Conservation (phyloP, 129 eudicot species). For the Tanacetum coccineum region DNA sequence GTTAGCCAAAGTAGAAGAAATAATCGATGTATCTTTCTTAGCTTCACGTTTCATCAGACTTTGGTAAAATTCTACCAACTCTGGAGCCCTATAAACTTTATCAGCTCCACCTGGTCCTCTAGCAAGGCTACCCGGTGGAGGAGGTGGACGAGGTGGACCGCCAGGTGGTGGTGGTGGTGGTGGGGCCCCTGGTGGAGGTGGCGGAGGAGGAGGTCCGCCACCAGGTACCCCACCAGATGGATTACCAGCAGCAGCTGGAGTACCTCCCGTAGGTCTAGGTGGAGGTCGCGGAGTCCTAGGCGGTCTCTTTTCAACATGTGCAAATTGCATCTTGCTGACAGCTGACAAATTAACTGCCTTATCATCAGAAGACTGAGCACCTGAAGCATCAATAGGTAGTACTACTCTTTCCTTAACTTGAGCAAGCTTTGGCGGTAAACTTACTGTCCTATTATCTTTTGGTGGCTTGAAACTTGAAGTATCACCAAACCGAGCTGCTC, state of each 20-base stretch:
- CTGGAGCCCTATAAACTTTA: slow-evolving; percentile 97
- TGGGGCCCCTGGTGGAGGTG: slow-evolving; percentile 89
- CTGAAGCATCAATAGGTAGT: slow-evolving; percentile 42
- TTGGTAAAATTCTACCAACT: slow-evolving; percentile 93
- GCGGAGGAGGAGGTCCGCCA: slow-evolving; percentile 80
- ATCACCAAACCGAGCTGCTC: slow-evolving; percentile 79
- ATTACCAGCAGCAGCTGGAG: slow-evolving; percentile 34
- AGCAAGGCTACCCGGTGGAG: slow-evolving; percentile 74
- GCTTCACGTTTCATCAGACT: slow-evolving; percentile 95
- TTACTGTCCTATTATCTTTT: slow-evolving; percentile 32
- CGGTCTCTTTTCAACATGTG: slow-evolving; percentile 78
- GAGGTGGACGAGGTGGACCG: slow-evolving; percentile 76
- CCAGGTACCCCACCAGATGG: slow-evolving; percentile 38
- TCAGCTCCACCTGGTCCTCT: slow-evolving; percentile 69
- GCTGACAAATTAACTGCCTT: slow-evolving; percentile 33
- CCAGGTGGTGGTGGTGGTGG: slow-evolving; percentile 85
- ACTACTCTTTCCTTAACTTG: slow-evolving; percentile 67
- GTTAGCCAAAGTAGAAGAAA: slow-evolving; percentile 51
- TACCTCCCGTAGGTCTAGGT: slow-evolving; percentile 54
- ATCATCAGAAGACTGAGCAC: slow-evolving; percentile 39
- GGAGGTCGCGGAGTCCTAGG: slow-evolving; percentile 94
- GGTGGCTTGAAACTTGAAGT: slow-evolving; percentile 44
- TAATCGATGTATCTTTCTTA: slow-evolving; percentile 70
- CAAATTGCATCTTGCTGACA: slow-evolving; percentile 75
- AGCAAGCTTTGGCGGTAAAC: slow-evolving; percentile 83